Base-by-base conservation (phyloP, 2,329 filamentous ascomycete species). In the Chalaropsis thielavioides region DNA sequence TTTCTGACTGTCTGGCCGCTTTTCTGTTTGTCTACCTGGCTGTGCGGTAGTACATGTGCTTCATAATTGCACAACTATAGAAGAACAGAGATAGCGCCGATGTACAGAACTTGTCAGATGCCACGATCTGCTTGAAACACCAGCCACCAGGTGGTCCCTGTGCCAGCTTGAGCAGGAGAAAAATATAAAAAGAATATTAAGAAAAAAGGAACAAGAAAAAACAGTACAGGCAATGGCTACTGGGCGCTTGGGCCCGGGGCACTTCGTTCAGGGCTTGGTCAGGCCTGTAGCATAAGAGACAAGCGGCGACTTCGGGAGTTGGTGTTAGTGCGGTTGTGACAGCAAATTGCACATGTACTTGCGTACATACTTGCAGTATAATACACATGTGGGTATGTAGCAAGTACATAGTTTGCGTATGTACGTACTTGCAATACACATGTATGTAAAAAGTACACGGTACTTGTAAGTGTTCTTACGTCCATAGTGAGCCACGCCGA, bases 71-170 rank as follows among this genome's bases (percentile, higher is more conserved):
- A 51, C 46, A 51, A 24, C 8, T 51, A 24, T 51, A 51, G 46
- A 51, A 56, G 7, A 38, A 56, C n/a, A 56, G 13, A 56, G 51
- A 56, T 56, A 56, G 51, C 51, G 8, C 51, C 24, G 51, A 35
- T 31, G 24, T 27, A 56, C 51, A 56, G 51, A 19, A 31, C 51
- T 56, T 56, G 51, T 56, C 51, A 56, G 27, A 56, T 56, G 51
- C 51, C 51, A 56, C 24, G 51, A 56, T 56, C 51, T 56, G n/a
- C 51, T 56, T 31, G 24, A 56, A 56, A 56, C 51, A 56, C 27
- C 51, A 35, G 22, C 51, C 51, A 56, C 24, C 13, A 56, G 22
- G 0, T 17, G 51, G 51, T 11, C 51, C 51, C 13, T 11, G 27
- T 27, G 31, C 24, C 51, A 56, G 51, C 7, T n/a, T 17, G 15